Conservation (phyloP, 2,329 filamentous ascomycete genomes). For the Fusarium poae region DNA sequence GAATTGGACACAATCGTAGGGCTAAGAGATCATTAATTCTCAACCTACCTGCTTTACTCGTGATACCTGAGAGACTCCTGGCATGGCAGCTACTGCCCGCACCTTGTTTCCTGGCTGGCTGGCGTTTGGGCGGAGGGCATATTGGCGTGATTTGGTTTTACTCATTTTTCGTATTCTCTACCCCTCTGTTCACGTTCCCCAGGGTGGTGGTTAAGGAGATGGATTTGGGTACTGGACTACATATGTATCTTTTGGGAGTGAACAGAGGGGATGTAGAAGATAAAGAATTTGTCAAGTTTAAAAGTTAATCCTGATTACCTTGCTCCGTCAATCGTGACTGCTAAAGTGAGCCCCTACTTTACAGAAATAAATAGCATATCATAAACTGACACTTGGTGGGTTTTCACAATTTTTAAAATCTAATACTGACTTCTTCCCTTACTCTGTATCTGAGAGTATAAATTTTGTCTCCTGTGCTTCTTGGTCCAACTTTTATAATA, state of each 20-base stretch:
- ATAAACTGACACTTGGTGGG: too few relatives aligned
- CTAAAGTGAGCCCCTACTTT: too few relatives aligned
- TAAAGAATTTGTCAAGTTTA: slow-evolving; percentile 42
- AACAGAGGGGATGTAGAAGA: slow-evolving; percentile 39
- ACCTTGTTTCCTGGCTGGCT: slow-evolving; percentile 50
- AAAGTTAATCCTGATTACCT: slow-evolving; percentile 36
- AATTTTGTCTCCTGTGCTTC: too few relatives aligned
- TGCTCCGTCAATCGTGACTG: background rate
- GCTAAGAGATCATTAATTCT: slow-evolving; percentile 22
- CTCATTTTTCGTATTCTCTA: slow-evolving; percentile 46
- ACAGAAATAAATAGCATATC: too few relatives aligned
- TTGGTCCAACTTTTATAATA: too few relatives aligned
- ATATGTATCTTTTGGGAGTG: slow-evolving; percentile 24
- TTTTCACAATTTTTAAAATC: too few relatives aligned
- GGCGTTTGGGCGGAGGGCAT: slow-evolving; percentile 54
- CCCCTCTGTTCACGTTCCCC: slow-evolving; percentile 33
- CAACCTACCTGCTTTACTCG: slow-evolving; percentile 45
- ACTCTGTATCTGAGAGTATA: too few relatives aligned
- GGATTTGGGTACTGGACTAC: slow-evolving; percentile 18
- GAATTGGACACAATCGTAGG: slow-evolving; percentile 39
- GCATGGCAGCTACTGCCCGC: slow-evolving; percentile 49
- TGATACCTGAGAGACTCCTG: slow-evolving; percentile 54
- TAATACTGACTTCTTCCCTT: too few relatives aligned
- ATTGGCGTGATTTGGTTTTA: slow-evolving; percentile 53
- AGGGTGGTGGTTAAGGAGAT: slow-evolving; percentile 27